phyloP scores from a whole-genome alignment of 768 basidiomycete species.

The Vararia minispora region DNA sequence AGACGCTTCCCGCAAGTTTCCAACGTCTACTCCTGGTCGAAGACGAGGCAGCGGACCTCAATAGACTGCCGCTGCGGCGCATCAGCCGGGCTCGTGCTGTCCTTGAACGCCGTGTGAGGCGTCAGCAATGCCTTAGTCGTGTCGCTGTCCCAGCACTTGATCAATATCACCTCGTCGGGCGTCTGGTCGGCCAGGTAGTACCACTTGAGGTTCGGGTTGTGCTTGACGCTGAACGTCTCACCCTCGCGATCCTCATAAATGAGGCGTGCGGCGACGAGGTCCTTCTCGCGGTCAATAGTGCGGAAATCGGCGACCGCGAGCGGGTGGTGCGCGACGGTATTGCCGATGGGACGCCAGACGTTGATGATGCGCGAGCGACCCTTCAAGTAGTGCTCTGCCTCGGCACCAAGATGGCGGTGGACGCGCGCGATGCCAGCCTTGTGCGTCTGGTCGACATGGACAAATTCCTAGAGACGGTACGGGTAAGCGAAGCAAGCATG shows the following conservation, averaged over 20 bases:
- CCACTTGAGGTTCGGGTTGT: constrained; percentile 23
- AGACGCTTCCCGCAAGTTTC: no score
- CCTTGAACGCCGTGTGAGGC: constrained; percentile 31
- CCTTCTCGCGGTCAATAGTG: constrained; percentile 22
- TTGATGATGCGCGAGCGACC: constrained; percentile 34
- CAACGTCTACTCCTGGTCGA: constrained; percentile 27
- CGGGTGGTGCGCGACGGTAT: constrained; percentile 29
- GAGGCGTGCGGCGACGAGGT: constrained; percentile 28
- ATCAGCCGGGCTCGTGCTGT: constrained; percentile 22
- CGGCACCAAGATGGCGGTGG: constrained; percentile 25
- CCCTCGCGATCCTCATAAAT: constrained; percentile 24
- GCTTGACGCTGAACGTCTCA: constrained; percentile 20
- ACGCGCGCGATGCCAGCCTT: constrained; percentile 26
- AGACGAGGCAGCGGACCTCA: constrained; percentile 32
- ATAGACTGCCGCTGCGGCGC: constrained; percentile 32
- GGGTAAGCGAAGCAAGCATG: no score
- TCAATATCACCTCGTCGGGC: constrained; percentile 18
- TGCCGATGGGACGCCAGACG: constrained; percentile 33
- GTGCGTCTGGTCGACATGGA: constrained; percentile 37
- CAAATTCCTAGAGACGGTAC: constrained; percentile 28
- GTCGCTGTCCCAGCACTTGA: constrained; percentile 33
- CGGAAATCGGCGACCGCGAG: constrained; percentile 33
- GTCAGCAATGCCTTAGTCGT: constrained; percentile 28
- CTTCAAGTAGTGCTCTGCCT: constrained; percentile 30
- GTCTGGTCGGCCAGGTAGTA: constrained; percentile 23